Base-by-base conservation (phyloP, 768 basidiomycete genomes). In the Gloeophyllum trabeum region DNA sequence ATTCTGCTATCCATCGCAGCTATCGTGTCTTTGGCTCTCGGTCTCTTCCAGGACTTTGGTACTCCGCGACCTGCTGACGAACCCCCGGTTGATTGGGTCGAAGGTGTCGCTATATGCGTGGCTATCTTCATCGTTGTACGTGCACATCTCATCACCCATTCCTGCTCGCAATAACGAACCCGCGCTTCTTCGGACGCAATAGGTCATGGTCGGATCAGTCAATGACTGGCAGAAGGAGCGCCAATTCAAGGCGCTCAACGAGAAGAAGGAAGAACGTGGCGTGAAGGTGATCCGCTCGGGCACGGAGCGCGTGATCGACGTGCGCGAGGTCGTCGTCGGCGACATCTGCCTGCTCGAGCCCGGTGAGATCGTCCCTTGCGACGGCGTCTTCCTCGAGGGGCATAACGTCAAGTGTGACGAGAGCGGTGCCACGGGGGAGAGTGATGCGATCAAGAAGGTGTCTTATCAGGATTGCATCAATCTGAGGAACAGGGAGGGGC, bases 151-250 rank as follows among this genome's bases (percentile, higher is more conserved):
- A 12, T 18, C 35, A 12, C 14, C 36, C 12, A 10, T 38, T 43
- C 26, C 4, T 43, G n/a, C 10, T 30, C 25, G 24, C 30, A 7
- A 24, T 22, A 21, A 2, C 23, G 18, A 30, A 20, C 34, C 16
- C 37, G n/a, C 19, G 18, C 24, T 38, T 18, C 16, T 64, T 34
- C 13, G 14, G 7, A 38, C 35, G 26, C 46, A n/a, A n/a, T n/a
- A 85, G 82, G 81, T 89, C 44, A 52, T 90, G 34, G 94, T 99
- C 43, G 94, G 94, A 23, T 91, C 92, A 10, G 50, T 97, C 35
- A 98, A 97, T 54, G 96, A 99, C 61, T 99, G 88, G 84, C 92
- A 97, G 61, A 98, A 98, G 61, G 96, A 99, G 60, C 80, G 81
- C 2, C 96, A 98, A 62, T 99, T 99, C 68, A 79, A 82, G 53